Evolutionary conservation across 2,329 filamentous ascomycete species (phyloP).

Genomic region (Simplicillium sp.): DNA sequence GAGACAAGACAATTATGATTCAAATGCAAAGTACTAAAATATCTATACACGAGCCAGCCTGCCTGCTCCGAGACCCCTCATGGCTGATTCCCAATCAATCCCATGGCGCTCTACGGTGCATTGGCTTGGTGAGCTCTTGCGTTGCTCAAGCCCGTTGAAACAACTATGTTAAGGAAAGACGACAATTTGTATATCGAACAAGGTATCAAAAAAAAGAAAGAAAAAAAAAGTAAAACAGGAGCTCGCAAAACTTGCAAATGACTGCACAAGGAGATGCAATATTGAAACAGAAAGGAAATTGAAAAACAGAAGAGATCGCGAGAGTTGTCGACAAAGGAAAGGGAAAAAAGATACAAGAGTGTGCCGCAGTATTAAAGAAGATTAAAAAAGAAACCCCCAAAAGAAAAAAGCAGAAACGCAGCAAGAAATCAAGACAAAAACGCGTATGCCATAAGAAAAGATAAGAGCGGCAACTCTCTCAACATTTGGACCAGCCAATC

Average conservation of each 20-base stretch:
- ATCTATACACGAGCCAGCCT: conserved; percentile 24
- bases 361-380: conserved; percentile 21
- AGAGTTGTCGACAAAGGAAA: conserved; percentile 8
- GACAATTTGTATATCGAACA: conserved; percentile 44
- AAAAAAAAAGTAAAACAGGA: conserved; percentile 21
- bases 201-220: conserved; percentile 41
- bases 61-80: too few species aligned
- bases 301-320: conserved; percentile 5
- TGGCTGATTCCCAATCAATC: conserved; percentile 16
- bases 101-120: too few species aligned
- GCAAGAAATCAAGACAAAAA: conserved; percentile 29
- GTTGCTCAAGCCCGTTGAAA: conserved; percentile 3
- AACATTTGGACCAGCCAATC: conserved; percentile 40
- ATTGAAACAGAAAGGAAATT: conserved; percentile 2
- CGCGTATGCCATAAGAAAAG: conserved; percentile 14
- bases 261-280: conserved; percentile 12
- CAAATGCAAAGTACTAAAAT: conserved; percentile 18
- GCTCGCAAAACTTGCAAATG: conserved; percentile 14
- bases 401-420: conserved; percentile 23
- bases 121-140: too few species aligned
- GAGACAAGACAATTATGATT: conserved; percentile 16
- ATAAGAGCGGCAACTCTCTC: conserved; percentile 24
- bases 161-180: conserved; percentile 7
- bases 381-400: conserved; percentile 24
- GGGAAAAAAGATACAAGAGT: conserved; percentile 28